Base-by-base conservation (phyloP, 495 filamentous ascomycete species). In the Podospora comata region DNA sequence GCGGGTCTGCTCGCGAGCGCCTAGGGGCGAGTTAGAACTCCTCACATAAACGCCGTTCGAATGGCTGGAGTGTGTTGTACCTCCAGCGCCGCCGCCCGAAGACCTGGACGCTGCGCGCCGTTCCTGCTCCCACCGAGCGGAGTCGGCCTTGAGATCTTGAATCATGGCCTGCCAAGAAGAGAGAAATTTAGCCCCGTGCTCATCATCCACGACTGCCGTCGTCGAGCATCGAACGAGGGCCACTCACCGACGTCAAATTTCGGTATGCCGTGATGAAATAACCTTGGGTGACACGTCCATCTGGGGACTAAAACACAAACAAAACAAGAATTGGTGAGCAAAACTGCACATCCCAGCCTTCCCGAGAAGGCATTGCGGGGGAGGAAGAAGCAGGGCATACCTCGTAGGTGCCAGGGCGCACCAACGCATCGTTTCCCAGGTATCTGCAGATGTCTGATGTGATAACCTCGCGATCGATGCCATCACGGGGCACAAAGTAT, bases 381-480 rank as follows among this genome's bases (percentile, higher is more conserved):
- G 20, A 69, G 53, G 20, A 69, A 69, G 69, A 34, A 67, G 34
- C 15, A 53, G 71, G 70, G 72, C 39, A 75, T 82, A 93, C 92
- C 87, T 91, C 86, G 80, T 93, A 91, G 69, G 82, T 86, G 77
- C 92, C 92, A 67, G 93, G 93, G 77, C 91, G 88, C 72, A 95
- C 92, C 71, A 93, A 86, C 39, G 93, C 93, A 85, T 97, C 93
- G 75, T 91, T 92, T 71, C 93, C 93, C 67, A 97, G 87, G 76
- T 95, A 97, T 77, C 92, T 90, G 83, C 93, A 96, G 68, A 97
- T 94, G 81, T 97, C 93, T 76, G 93, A 91, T 75, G 92, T 92
- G 80, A 97, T 95, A 74, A 97, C 93, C 79, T 97, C 92, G 69
- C 93, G 87, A 79, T 91, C 90, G 78, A 97, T 97, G 74, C 93